Evolutionary conservation across 495 filamentous ascomycete species (phyloP), one percentile per base, ranked within the genome.

Genomic region (Hypomontagnella monticulosa): DNA sequence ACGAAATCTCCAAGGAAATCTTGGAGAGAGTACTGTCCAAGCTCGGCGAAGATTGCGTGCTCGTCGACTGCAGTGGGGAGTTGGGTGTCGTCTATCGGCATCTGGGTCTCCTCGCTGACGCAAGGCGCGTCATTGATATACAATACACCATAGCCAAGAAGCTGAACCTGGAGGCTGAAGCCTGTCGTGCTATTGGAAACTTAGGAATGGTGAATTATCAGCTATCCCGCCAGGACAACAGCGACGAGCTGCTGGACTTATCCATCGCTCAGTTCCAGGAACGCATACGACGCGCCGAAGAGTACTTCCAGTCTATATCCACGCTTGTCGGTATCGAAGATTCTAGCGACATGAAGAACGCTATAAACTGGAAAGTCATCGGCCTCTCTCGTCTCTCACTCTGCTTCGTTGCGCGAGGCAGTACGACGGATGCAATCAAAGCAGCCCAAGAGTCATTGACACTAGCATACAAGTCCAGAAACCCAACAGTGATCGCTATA

Each of bases 151-250:
- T 51, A 4, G 75, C 75, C 2, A 69, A 61, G 38, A 12, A 67
- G 12, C 48, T 71, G 10, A 53, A 57, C 10, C 10, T 47, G 3
- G 60, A 70, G 4, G 23, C 33, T 3, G 53, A 56, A 20, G 57
- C 61, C 7, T 78, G 74, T 27, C 76, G 76, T 20, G 64, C 76
- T 0, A 67, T 76, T 23, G 76, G 76, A 9, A 76, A 75, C 18
- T 46, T 74, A 4, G 76, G 76, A 1, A 73, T 73, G 63, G 53
- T 66, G 12, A 76, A 74, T 40, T 79, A 78, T 27, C 69, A 76
- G 33, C 48, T 71, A 15, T 65, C 42, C 9, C 51, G 48, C n/a
- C 34, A 64, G 37, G 20, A 47, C 0, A 11, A 54, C 5, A 53
- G 73, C 27, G 14, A 41, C 3, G 19, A 18, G 15, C n/a, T 37